Conservation (phyloP, 2,329 filamentous ascomycete species). For the Aureobasidium zeae region DNA sequence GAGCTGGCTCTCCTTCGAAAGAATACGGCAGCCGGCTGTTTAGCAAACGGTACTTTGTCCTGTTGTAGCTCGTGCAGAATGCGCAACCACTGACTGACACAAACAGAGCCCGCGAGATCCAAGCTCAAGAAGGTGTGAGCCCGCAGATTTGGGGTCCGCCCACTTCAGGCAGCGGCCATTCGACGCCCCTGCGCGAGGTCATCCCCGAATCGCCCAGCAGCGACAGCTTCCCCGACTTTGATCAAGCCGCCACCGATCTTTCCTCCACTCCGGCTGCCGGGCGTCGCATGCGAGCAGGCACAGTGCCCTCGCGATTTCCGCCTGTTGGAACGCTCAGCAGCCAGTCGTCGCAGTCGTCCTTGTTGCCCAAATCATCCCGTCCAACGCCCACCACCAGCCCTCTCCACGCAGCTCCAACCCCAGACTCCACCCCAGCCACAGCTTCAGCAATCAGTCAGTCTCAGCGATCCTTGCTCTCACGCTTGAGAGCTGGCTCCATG, state of each 20-base stretch:
- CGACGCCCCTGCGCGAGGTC: conserved; percentile 89
- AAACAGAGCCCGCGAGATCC: conserved; percentile 84
- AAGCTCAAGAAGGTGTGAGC: conserved; percentile 83
- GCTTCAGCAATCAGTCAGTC: conserved; percentile 14
- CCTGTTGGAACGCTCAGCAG: conserved; percentile 58
- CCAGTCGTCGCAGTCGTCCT: conserved; percentile 47
- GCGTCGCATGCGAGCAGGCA: conserved; percentile 81
- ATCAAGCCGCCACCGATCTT: conserved; percentile 55
- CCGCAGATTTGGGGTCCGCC: conserved; percentile 81
- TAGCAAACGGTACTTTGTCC: conserved; percentile 90
- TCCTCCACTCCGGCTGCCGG: conserved; percentile 55
- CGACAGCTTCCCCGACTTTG: conserved; percentile 89
- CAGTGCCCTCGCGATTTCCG: conserved; percentile 89
- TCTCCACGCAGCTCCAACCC: conserved; percentile 48
- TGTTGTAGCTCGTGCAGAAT: no score
- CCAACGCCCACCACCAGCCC: conserved; percentile 81
- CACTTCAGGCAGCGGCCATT: conserved; percentile 90
- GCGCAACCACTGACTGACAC: conserved; percentile 1
- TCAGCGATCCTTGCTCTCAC: conserved; percentile 53
- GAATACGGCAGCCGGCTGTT: conserved; percentile 76
- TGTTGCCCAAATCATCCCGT: conserved; percentile 68
- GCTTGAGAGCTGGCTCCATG: conserved; percentile 86
- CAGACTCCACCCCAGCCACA: conserved; percentile 1
- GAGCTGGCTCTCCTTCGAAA: conserved; percentile 92
- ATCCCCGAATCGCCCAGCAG: conserved; percentile 90